Evolutionary conservation across 768 basidiomycete species (phyloP), one percentile per base, ranked within the genome.

Genomic region (Podaxis sp.): DNA sequence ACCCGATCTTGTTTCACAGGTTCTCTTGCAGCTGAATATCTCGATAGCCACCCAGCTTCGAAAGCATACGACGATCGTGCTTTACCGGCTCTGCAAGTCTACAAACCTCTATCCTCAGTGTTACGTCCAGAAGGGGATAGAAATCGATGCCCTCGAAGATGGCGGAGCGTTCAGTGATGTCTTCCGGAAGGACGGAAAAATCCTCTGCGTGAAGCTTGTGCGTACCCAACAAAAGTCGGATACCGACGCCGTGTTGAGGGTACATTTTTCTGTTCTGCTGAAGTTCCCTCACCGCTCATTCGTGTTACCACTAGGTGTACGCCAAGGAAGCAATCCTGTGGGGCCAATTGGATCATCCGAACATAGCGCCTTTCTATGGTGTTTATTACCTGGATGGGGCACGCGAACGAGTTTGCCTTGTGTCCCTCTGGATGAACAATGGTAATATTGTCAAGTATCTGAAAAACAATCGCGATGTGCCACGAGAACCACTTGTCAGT

Each of bases 31-130:
- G 46, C 46, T 19, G 19, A 41, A 19, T n/a, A 8, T 47, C n/a
- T 9, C 95, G 8, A 85, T 91, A 62, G 81, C 89, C 27, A 7
- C 54, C 96, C 8, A 17, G 46, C 46, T 47, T 22, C 46, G 19
- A 17, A 47, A 22, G n/a, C n/a, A 47, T 24, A 17, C n/a, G 13
- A 17, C 19, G 17, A 5, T 47, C 11, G 19, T 17, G n/a, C 46
- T 47, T 8, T 47, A 22, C 46, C 17, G n/a, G n/a, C 46, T 47
- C 19, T 47, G 46, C 46, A 22, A 17, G 19, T 12, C 46, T 17
- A 8, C 46, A 47, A 17, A n/a, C 13, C 46, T 47, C 46, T 47
- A 47, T 47, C 46, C 46, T 47, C 46, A 22, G 5, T 47, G 46
- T 8, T 19, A 47, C 8, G 17, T 47, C 8, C 19, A 15, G n/a